Conservation (phyloP, 176 grass and related monocot genomes). For the Phoenix dactylifera region DNA sequence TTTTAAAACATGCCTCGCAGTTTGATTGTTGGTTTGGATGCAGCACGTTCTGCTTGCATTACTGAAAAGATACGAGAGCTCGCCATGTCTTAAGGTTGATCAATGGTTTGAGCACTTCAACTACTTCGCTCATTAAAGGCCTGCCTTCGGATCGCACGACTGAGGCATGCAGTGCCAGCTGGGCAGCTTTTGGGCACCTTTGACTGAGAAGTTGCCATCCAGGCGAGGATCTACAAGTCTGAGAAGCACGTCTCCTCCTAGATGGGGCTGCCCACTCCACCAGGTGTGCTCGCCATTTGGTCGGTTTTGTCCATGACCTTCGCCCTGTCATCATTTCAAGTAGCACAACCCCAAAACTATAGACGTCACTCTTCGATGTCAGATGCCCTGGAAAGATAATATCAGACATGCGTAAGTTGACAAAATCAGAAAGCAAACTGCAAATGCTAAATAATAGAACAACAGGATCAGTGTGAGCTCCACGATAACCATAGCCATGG, state of each 20-base stretch:
- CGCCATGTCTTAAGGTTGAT: conserved; percentile 82
- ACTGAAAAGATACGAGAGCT: conserved; percentile 79
- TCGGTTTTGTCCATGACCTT: conserved; percentile 76
- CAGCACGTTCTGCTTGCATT: conserved; percentile 56
- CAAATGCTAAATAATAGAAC: neutral
- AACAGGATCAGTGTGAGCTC: too few species aligned
- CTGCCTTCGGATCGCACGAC: conserved; percentile 61
- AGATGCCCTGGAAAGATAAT: conserved; percentile 50
- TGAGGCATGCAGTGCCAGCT: conserved; percentile 58
- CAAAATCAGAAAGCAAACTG: neutral
- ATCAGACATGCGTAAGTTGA: too few species aligned
- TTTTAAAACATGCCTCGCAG: conserved; percentile 51
- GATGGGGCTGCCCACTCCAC: conserved; percentile 61
- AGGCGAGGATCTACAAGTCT: conserved; percentile 58
- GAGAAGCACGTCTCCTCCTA: conserved; percentile 70
- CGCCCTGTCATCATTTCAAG: conserved; percentile 86
- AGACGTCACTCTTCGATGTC: conserved; percentile 88
- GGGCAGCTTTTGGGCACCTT: conserved; percentile 63
- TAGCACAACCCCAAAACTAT: conserved; percentile 68
- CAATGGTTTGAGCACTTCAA: conserved; percentile 83
- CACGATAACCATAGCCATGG: too few species aligned
- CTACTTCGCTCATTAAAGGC: conserved; percentile 84
- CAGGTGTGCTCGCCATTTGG: conserved; percentile 91
- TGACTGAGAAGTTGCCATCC: conserved; percentile 73
- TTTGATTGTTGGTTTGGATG: conserved; percentile 51